These are phyloP conservation scores for Globisporangium recalcitrans DNA, from an alignment of 352 stramenopile genomes.

Conservation along the genomic window DNA sequence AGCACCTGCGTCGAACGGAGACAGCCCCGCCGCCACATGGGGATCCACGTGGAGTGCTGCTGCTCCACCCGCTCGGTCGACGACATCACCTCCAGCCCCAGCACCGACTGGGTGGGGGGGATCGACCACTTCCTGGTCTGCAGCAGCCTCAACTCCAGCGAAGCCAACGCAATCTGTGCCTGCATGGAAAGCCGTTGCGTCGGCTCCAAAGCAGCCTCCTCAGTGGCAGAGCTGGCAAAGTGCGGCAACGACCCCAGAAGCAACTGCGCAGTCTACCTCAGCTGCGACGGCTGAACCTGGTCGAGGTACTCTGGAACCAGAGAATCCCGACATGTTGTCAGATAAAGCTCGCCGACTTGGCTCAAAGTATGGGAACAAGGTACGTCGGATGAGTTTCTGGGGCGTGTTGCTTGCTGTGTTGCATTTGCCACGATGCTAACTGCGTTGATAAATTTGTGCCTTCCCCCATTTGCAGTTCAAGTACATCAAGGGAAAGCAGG, in stretches of 20 bases:
- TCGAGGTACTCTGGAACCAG: neutral
- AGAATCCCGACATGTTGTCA: constrained; percentile 37
- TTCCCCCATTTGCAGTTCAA: constrained; percentile 36
- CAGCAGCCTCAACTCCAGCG: constrained; percentile 3
- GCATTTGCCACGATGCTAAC: neutral
- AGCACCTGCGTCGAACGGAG: neutral
- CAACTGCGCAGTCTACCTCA: neutral
- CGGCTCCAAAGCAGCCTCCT: constrained; percentile 8
- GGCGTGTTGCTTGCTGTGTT: neutral
- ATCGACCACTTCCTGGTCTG: constrained; percentile 27
- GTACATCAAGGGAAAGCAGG: constrained; percentile 64
- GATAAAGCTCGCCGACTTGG: constrained; percentile 64
- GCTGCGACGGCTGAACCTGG: neutral
- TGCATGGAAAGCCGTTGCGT: constrained; percentile 15
- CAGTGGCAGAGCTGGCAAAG: constrained; percentile 17
- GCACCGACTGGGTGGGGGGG: constrained; percentile 11
- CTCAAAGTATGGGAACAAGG: constrained; percentile 69
- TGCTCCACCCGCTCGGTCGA: neutral
- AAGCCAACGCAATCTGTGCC: constrained; percentile 7
- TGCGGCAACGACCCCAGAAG: neutral
- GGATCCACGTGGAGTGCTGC: constrained; percentile 10
- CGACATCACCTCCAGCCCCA: constrained; percentile 11
- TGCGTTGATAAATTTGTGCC: neutral
- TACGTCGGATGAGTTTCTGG: too few species aligned
- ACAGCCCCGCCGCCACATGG: constrained; percentile 2